Conservation (phyloP, 768 basidiomycete species). For the Lactarius deliciosus region DNA sequence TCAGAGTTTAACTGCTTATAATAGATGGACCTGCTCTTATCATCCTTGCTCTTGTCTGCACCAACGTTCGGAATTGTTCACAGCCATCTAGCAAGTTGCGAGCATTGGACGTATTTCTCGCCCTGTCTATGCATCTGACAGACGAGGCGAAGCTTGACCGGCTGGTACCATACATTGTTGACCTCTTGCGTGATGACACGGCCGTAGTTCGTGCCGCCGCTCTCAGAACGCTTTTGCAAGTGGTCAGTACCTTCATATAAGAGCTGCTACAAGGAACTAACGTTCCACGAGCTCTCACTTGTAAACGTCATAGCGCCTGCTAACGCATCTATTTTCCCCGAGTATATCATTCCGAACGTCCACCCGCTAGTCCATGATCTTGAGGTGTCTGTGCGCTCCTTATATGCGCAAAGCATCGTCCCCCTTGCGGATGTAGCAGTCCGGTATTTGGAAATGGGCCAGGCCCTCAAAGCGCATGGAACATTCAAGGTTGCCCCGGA, state of each 20-base stretch:
- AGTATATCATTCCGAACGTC: constrained; percentile 93
- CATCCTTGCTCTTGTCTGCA: constrained; percentile 80
- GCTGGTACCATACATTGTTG: constrained; percentile 88
- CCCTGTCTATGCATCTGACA: constrained; percentile 74
- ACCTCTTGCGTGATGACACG: constrained; percentile 82
- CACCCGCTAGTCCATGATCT: constrained; percentile 78
- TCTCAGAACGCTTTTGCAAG: constrained; percentile 75
- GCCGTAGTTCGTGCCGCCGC: constrained; percentile 81
- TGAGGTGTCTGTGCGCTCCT: constrained; percentile 77
- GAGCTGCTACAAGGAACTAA: neutral
- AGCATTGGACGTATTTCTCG: constrained; percentile 83
- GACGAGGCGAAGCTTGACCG: constrained; percentile 96
- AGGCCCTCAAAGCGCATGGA: constrained; percentile 84
- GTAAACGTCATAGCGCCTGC: constrained; percentile 69
- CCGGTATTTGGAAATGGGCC: constrained; percentile 90
- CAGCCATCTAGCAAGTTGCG: constrained; percentile 84
- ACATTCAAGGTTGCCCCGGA: constrained; percentile 63
- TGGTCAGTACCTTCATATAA: constrained; percentile 50
- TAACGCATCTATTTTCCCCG: constrained; percentile 77
- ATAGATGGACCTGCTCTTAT: constrained; percentile 88
- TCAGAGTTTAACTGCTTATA: constrained; percentile 33
- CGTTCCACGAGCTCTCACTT: constrained; percentile 44
- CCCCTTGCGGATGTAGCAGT: constrained; percentile 84
- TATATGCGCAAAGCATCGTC: constrained; percentile 83
- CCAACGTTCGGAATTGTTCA: constrained; percentile 85